Percentiles rank a stretch among this genome's conserved stretches.
Conservation (phyloP, 495 filamentous ascomycete genomes). For the Cudoniella acicularis region DNA sequence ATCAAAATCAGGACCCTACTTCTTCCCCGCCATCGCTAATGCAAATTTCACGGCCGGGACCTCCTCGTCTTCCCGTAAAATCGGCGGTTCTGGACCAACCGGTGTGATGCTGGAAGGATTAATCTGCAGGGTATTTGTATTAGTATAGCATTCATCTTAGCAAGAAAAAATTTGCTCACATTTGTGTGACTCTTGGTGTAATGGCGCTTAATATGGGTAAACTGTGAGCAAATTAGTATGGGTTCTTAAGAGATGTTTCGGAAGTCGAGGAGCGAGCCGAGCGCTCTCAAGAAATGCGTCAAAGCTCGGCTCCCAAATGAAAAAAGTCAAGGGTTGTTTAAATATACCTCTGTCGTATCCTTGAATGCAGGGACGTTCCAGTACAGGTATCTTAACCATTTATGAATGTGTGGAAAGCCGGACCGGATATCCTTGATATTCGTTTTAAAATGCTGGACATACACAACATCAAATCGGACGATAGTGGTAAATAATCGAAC, state of each 20-base stretch:
- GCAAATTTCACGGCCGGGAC: conserved; percentile 21
- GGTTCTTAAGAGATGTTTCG: no score
- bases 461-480: conserved; percentile 80
- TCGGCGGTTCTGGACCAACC: conserved; percentile 60
- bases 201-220: conserved; percentile 49
- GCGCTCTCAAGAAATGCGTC: no score
- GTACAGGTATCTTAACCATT: conserved; percentile 66
- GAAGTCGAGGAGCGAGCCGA: no score
- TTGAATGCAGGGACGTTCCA: conserved; percentile 63
- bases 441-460: conserved; percentile 93
- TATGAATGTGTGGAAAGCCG: conserved; percentile 66
- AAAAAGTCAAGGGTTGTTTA: no score
- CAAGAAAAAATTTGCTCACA: conserved; percentile 31
- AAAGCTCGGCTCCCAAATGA: no score
- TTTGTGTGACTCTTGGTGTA: conserved; percentile 51
- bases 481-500: conserved; percentile 76
- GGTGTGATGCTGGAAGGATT: conserved; percentile 56
- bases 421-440: conserved; percentile 80
- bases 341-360: conserved; percentile 66
- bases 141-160: neutral
- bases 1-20: neutral
- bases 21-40: conserved; percentile 10
- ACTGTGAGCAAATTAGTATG: no score
- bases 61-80: conserved; percentile 37
- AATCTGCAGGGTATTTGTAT: conserved; percentile 28